Conservation (phyloP, 2,329 filamentous ascomycete species). For the Diplocarpon rosae region DNA sequence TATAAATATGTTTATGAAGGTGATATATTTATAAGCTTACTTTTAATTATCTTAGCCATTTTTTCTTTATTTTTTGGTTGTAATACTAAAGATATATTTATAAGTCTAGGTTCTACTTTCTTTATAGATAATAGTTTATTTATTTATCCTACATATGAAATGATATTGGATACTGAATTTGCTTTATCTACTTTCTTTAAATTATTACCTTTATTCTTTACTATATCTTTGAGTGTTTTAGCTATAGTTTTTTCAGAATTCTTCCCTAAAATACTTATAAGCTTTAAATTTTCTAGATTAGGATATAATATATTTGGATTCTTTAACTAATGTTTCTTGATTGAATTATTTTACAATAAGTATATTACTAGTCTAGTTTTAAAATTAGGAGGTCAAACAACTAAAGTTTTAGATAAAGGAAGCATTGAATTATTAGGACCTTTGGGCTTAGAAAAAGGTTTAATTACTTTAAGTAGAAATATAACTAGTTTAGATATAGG, state of each 20-base stretch:
- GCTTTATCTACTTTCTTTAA: slow-evolving; percentile 3
- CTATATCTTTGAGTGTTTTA: slow-evolving; percentile 5
- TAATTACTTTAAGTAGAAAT: slow-evolving; percentile 7
- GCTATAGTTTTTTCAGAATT: slow-evolving; percentile 7
- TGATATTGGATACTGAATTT: too few species aligned
- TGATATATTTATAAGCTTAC: too few species aligned
- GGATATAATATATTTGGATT: slow-evolving; percentile 8
- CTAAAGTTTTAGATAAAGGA: slow-evolving; percentile 6
- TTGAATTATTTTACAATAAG: slow-evolving; percentile 7
- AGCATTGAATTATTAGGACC: slow-evolving; percentile 4
- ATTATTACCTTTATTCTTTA: slow-evolving; percentile 5
- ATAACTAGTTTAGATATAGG: slow-evolving; percentile 5
- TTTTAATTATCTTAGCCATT: too few species aligned
- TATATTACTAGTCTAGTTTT: slow-evolving; percentile 5
- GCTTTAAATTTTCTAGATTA: slow-evolving; percentile 6
- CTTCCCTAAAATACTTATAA: slow-evolving; percentile 4
- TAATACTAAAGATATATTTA: too few species aligned
- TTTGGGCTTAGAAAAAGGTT: slow-evolving; percentile 8
- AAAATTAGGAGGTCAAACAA: slow-evolving; percentile 6
- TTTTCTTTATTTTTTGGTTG: too few species aligned
- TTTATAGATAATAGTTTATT: too few species aligned
- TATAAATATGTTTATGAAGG: too few species aligned
- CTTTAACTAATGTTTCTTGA: slow-evolving; percentile 6
- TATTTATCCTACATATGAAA: too few species aligned
- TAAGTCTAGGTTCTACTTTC: too few species aligned